phyloP scores from a whole-genome alignment of 2,329 filamentous ascomycete genomes.

The Lomentospora prolificans region DNA sequence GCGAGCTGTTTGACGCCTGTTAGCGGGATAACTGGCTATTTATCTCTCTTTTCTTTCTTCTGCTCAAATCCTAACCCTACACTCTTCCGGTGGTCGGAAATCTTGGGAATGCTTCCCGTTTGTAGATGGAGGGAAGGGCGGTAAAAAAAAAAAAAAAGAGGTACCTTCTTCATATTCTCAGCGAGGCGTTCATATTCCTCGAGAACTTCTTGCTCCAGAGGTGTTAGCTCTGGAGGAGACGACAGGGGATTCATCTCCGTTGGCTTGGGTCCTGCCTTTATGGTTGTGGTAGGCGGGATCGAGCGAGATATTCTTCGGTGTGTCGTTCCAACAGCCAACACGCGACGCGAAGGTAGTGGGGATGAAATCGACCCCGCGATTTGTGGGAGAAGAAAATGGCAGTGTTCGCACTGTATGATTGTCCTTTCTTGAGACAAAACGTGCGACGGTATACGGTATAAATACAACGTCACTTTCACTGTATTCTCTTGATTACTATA shows the following conservation, averaged over 20 bases:
- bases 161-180: constrained; percentile 83
- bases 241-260: constrained; percentile 4
- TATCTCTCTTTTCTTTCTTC: not conserved
- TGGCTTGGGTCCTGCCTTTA: not conserved
- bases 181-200: constrained; percentile 86
- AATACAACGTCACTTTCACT: not conserved
- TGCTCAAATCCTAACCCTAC: not conserved
- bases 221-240: constrained; percentile 51
- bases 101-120: no score
- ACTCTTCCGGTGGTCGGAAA: not conserved
- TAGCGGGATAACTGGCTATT: not conserved
- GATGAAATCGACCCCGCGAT: no score
- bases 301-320: no score
- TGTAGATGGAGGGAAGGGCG: no score
- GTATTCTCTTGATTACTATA: not conserved
- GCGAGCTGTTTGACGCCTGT: constrained; percentile 46
- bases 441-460: not conserved
- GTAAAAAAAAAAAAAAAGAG: no score
- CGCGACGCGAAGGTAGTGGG: no score
- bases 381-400: not conserved
- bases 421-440: not conserved
- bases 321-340: no score
- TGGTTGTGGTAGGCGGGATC: not conserved
- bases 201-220: constrained; percentile 85
- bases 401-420: not conserved